Evolutionary conservation across 1,284 basidiomycete species (phyloP), one percentile per base, ranked within the genome.

Genomic region (Paramarasmius palmivorus): DNA sequence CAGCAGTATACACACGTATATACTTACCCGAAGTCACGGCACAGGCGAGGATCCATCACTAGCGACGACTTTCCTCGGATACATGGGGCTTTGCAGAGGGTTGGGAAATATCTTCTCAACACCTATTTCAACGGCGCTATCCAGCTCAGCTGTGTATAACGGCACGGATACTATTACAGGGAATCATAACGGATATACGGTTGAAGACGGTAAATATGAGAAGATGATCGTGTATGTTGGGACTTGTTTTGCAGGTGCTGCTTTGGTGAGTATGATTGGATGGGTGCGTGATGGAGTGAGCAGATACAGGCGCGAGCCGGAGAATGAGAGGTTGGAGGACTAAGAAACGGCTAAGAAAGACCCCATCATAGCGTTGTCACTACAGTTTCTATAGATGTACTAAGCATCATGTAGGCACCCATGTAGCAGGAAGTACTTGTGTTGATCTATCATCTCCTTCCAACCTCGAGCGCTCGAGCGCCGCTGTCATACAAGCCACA

Each of bases 101-200:
- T 53, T 77, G 3, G 74, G 74, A 1, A 75, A 74, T 48, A 68
- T 77, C 23, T 59, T 76, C 4, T 73, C 72, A 4, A 72, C 73
- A 6, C 75, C 74, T 2, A 71, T 77, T 39, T 69, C 74, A 6
- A 69, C 74, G 1, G 62, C 59, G n/a, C 58, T 67, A 17, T 50
- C 46, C 9, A 17, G 12, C 19, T 22, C 22, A 4, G 9, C n/a
- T 19, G 2, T 17, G 39, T 15, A 40, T 5, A 19, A 17, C 39
- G n/a, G 12, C 9, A 22, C 9, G 17, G 10, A 10, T 5, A 10
- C n/a, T 2, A 17, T 19, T 9, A 10, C 39, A 17, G 17, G 17
- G 10, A 17, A 17, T 40, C 39, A 29, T 34, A 44, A 26, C 15
- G 68, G 66, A 1, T 69, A 66, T 46, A 53, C 59, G n/a, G 66